A percentile compares a stretch with the other conserved stretches of the same genome.
phyloP scores from a whole-genome alignment of 2,329 filamentous ascomycete genomes.

The Dryadomyces quercivorus region DNA sequence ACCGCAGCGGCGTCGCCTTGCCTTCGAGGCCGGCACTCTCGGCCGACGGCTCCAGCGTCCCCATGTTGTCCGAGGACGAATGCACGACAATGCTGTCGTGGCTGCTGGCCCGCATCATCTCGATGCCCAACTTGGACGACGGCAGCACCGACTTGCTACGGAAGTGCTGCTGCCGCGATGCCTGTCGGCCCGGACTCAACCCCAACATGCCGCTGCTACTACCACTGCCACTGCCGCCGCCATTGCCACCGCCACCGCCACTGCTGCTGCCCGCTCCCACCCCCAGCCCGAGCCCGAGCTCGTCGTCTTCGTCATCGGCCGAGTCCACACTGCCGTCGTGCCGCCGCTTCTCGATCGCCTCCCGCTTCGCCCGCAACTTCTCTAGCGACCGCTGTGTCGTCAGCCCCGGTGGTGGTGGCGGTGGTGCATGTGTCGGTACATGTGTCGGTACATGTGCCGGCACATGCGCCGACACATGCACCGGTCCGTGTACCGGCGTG shows the following conservation, averaged over 20 bases:
- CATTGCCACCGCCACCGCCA: constrained; percentile 23
- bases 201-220: constrained; percentile 12
- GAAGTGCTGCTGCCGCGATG: constrained; percentile 31
- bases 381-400: constrained; percentile 54
- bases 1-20: not conserved
- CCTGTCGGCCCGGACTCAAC: constrained; percentile 18
- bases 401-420: constrained; percentile 26
- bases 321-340: constrained; percentile 68
- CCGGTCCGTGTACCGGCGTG: not conserved
- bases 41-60: constrained; percentile 31
- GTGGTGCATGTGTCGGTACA: constrained; percentile 28
- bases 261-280: constrained; percentile 4
- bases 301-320: constrained; percentile 90
- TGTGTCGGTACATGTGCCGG: constrained; percentile 11
- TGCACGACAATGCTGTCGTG: constrained; percentile 60
- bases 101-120: constrained; percentile 97
- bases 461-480: not conserved
- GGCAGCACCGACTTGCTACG: constrained; percentile 48
- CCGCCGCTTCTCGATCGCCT: constrained; percentile 60
- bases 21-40: constrained; percentile 25
- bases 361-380: constrained; percentile 60
- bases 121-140: constrained; percentile 81
- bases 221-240: constrained; percentile 21
- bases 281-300: constrained; percentile 45
- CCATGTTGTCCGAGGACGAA: constrained; percentile 12